Base-by-base conservation (phyloP, 2,329 filamentous ascomycete species). In the Diaporthe citrichinensis region DNA sequence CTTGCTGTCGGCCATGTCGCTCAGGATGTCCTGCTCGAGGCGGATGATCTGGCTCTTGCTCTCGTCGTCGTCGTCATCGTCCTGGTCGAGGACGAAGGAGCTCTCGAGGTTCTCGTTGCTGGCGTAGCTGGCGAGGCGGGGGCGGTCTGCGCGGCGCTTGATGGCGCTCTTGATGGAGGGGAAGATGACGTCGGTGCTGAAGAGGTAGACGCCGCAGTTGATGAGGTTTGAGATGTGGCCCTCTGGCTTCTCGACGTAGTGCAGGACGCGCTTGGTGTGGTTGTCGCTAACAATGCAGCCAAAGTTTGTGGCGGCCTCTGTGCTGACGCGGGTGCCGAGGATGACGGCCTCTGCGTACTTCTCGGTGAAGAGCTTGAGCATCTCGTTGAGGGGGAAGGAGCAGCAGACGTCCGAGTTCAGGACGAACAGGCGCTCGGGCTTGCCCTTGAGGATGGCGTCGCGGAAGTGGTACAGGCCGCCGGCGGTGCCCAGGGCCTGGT, bases 211-310 rank as follows among this genome's bases (percentile, higher is more conserved):
- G 81, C 97, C 97, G 85, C 97, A 98, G 90, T 98, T 99, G 90
- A 99, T 99, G 79, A 99, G 90, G 88, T 98, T 98, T 82, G 94
- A 97, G 86, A 99, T 98, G 86, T 98, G 94, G 74, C 94, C 95
- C 86, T 99, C 96, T 79, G 97, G 97, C 89, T 98, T 98, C 90
- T 98, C 97, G 84, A 99, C 97, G 87, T 99, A 98, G 88, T 99
- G 97, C 76, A 98, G 92, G 61, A 99, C 97, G 79, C 96, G 95
- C 84, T 96, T 96, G 78, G 94, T 98, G 87, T 98, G 95, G 58
- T 94, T 88, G 85, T 99, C 97, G 74, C 94, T 97, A 74, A 98
- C 97, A 82, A 98, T 98, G 90, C 97, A 99, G 78, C 97, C 97
- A 84, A 98, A 99, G 89, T 98, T 98, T 81, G 91, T 94, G 44